Percentiles rank a stretch among this genome's conserved stretches.
phyloP scores from a whole-genome alignment of 352 stramenopile species.

The Lagenidium sp. region DNA sequence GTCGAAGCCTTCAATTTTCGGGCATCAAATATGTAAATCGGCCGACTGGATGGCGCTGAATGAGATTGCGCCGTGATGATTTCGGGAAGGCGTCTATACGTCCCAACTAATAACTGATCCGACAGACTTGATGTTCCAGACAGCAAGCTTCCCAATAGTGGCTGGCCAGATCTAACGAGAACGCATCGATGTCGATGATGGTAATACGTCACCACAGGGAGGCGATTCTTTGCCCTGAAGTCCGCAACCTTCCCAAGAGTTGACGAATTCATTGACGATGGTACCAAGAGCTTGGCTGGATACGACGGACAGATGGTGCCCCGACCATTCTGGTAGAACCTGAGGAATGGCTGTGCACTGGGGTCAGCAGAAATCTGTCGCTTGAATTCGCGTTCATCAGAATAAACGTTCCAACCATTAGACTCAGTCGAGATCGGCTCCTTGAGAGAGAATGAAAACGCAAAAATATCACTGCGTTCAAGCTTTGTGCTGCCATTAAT shows the following conservation, averaged over 20 bases:
- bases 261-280: conserved; percentile 50
- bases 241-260: conserved; percentile 63
- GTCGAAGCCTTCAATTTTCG: conserved; percentile 85
- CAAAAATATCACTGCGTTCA: conserved; percentile 58
- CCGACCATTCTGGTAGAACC: conserved; percentile 75
- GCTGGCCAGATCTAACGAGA: conserved; percentile 75
- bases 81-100: conserved; percentile 71
- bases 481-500: no score
- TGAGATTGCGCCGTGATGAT: conserved; percentile 72
- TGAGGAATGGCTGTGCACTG: conserved; percentile 56
- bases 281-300: conserved; percentile 70
- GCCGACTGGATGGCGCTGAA: conserved; percentile 47
- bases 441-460: conserved; percentile 31
- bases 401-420: conserved; percentile 72
- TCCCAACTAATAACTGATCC: conserved; percentile 63
- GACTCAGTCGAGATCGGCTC: conserved; percentile 20
- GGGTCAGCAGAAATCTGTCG: conserved; percentile 59
- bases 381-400: conserved; percentile 69
- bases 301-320: conserved; percentile 82
- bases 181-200: conserved; percentile 70
- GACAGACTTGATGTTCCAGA: conserved; percentile 63
- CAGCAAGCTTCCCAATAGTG: conserved; percentile 62
- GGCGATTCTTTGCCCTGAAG: conserved; percentile 80
- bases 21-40: conserved; percentile 88
- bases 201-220: conserved; percentile 85